Conservation (phyloP, 2,329 filamentous ascomycete genomes). For the Colletotrichum tamarilloi region DNA sequence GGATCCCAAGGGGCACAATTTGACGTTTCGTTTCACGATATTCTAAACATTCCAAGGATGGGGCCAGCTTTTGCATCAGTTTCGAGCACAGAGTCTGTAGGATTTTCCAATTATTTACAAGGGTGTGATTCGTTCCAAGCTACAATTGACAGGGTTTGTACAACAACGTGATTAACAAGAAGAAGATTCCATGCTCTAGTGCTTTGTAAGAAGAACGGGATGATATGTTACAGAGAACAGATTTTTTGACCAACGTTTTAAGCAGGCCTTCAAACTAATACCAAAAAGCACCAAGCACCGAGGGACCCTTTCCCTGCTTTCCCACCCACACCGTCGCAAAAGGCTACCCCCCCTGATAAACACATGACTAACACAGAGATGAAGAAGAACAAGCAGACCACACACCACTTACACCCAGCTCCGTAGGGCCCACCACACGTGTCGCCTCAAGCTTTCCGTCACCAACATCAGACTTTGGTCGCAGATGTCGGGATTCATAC, state of each 20-base stretch:
- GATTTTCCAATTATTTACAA: slow-evolving; percentile 6
- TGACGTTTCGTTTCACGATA: slow-evolving; percentile 30
- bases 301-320: not conserved
- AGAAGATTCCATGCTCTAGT: not conserved
- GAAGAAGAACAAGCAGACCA: not conserved
- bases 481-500: not conserved
- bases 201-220: slow-evolving; percentile 6
- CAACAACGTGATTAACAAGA: not conserved
- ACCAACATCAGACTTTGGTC: not conserved
- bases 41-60: slow-evolving; percentile 16
- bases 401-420: not conserved
- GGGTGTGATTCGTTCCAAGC: not conserved
- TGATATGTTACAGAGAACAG: slow-evolving; percentile 27
- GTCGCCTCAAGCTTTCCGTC: not conserved
- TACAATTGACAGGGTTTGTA: not conserved
- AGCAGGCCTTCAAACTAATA: slow-evolving; percentile 11
- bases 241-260: slow-evolving; percentile 22
- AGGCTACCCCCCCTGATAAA: slow-evolving; percentile 6
- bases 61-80: not conserved
- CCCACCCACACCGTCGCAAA: not conserved
- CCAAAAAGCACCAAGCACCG: slow-evolving; percentile 1
- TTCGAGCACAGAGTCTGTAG: slow-evolving; percentile 5
- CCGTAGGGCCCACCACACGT: slow-evolving; percentile 10
- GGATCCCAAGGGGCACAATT: not conserved
- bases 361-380: not conserved